Evolutionary conservation across 176 grass and related monocot genomes (phyloP), one percentile per base, ranked within the genome.

Genomic region (Ensete ventricosum): DNA sequence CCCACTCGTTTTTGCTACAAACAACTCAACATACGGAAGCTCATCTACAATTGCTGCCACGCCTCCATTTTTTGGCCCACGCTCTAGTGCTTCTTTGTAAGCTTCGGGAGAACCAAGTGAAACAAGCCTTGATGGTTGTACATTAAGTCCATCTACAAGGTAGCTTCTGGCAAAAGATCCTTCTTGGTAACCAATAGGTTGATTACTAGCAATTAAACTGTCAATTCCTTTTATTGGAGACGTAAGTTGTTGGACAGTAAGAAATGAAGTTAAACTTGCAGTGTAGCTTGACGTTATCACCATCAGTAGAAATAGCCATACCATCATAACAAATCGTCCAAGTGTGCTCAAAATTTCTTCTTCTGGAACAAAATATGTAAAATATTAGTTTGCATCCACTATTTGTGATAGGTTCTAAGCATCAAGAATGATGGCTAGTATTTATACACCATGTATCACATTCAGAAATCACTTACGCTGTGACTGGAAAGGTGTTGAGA

Each of bases 321-420:
- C 59, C 74, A 76, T 76, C 74, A 76, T 76, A 29, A 76, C 74
- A 76, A 76, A 52, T 76, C 74, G 55, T 21, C 74, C 74, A 76
- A 76, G 74, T 13, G 74, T 64, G 23, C 74, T 76, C 57, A 76
- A 76, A 52, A 59, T 58, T 8, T 76, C 74, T 76, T 76, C 74
- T 25, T 76, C 74, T 76, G 74, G 24, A 23, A 64, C 13, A n/a
- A 48, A 76, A 25, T 52, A 14, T 73, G 25, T 51, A 11, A 54
- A 73, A 54, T 73, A 23, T 55, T 55, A 73, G 13, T 54, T 55
- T 73, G 21, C 52, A 25, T 55, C 13, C 14, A 20, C 8, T 6
- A 60, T 60, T 60, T 60, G 14, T 60, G 17, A n/a, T 21, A 11
- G 25, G 10, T 24, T 16, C 2, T 6, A 43, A 43, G 34, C 4